A percentile compares a stretch with the other conserved stretches of the same genome.
Conservation (phyloP, 768 basidiomycete genomes). For the Megacollybia marginata region DNA sequence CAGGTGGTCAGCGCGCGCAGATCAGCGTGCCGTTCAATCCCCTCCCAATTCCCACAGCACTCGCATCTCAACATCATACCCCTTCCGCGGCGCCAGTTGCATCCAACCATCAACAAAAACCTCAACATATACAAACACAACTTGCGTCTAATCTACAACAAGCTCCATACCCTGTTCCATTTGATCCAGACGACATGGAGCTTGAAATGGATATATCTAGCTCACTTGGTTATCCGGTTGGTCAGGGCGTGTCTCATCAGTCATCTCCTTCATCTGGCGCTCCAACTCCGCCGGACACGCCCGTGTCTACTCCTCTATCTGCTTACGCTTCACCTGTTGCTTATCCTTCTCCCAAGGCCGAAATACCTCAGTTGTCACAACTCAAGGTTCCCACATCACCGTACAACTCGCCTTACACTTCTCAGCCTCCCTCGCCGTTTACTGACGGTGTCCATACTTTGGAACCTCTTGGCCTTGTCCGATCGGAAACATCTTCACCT, state of each 20-base stretch:
- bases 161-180: conserved; percentile 30
- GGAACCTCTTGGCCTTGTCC: conserved; percentile 32
- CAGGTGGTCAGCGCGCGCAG: conserved; percentile 29
- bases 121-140: background rate
- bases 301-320: conserved; percentile 42
- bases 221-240: conserved; percentile 12
- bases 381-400: conserved; percentile 36
- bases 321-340: conserved; percentile 34
- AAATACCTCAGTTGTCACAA: conserved; percentile 5
- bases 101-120: conserved; percentile 23
- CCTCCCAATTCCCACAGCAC: conserved; percentile 15
- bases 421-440: conserved; percentile 20
- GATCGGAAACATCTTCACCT: conserved; percentile 7
- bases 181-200: conserved; percentile 81
- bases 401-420: conserved; percentile 26
- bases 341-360: background rate
- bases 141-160: background rate
- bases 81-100: conserved; percentile 2
- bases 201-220: conserved; percentile 51
- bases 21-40: conserved; percentile 43
- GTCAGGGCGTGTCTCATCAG: conserved; percentile 14
- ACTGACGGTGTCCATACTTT: conserved; percentile 38
- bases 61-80: conserved; percentile 10
- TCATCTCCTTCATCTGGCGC: conserved; percentile 32
- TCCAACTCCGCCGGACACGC: conserved; percentile 41